Percentiles rank a stretch among this genome's conserved stretches.
These are phyloP conservation scores for Boehmeria nivea DNA, from an alignment of 306 rosid species.

Conservation along the genomic window DNA sequence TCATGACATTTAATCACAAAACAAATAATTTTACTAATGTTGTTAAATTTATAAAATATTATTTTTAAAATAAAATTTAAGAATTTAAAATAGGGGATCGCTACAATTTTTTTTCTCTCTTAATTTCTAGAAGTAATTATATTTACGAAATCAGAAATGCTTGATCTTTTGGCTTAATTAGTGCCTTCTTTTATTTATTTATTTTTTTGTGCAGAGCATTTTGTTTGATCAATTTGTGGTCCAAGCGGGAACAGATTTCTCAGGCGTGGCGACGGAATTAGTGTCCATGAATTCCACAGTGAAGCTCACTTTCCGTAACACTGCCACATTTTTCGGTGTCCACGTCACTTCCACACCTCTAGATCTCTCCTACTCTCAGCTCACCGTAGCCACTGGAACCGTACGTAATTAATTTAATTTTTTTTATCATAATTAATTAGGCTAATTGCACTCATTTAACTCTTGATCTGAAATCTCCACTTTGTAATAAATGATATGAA, in stretches of 20 bases:
- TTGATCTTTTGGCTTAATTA: background rate
- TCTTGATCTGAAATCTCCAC: no score
- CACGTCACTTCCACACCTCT: conserved; percentile 67
- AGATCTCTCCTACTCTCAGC: conserved; percentile 61
- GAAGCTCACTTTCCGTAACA: conserved; percentile 63
- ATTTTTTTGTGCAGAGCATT: conserved; percentile 58
- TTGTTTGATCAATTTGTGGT: conserved; percentile 61
- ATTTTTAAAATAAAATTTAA: background rate
- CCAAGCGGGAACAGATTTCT: conserved; percentile 81
- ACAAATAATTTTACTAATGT: no score
- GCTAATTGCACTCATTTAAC: no score
- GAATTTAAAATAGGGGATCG: no score
- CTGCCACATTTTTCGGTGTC: conserved; percentile 80
- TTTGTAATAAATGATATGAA: no score
- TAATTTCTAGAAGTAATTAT: no score
- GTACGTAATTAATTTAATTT: conserved; percentile 30
- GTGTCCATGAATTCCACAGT: conserved; percentile 75
- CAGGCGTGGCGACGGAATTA: conserved; percentile 84
- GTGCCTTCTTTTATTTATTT: background rate
- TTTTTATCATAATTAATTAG: background rate
- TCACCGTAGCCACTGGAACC: conserved; percentile 63
- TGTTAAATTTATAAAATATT: background rate
- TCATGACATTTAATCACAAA: no score
- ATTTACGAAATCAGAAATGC: background rate
- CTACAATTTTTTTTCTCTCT: no score